Evolutionary conservation across 129 eudicot species (phyloP).

Genomic region (Artemisia annua): DNA sequence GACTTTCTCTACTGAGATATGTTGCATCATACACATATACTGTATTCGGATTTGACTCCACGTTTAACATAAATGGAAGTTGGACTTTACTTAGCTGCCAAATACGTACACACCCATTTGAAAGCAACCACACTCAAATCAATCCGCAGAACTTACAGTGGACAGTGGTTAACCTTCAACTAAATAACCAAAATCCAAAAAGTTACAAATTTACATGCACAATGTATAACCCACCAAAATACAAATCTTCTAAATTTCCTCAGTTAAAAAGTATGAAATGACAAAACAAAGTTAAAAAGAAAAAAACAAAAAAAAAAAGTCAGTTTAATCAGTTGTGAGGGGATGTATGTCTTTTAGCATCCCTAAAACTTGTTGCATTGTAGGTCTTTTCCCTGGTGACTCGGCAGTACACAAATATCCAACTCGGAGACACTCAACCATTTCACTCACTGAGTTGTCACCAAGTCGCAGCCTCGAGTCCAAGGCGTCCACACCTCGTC

Average conservation of each 20-base stretch:
- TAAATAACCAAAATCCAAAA: slow-evolving; percentile 9
- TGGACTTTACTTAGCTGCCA: slow-evolving; percentile 27
- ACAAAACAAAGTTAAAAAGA: neutral
- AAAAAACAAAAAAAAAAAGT: slow-evolving; percentile 20
- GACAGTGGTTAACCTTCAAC: neutral
- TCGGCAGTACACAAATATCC: slow-evolving; percentile 96
- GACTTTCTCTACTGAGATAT: slow-evolving; percentile 5
- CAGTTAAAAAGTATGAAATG: neutral
- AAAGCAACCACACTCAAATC: slow-evolving; percentile 30
- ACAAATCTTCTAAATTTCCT: slow-evolving; percentile 13
- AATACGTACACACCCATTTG: slow-evolving; percentile 25
- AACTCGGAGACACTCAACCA: slow-evolving; percentile 92
- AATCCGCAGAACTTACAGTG: slow-evolving; percentile 22
- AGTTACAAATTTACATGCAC: slow-evolving; percentile 23
- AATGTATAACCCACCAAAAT: slow-evolving; percentile 18
- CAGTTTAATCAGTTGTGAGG: slow-evolving; percentile 37
- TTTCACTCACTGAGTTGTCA: slow-evolving; percentile 59
- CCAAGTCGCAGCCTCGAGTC: slow-evolving; percentile 67
- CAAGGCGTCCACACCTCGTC: slow-evolving; percentile 49
- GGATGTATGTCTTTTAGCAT: slow-evolving; percentile 84
- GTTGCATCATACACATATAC: slow-evolving; percentile 31
- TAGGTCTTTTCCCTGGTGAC: slow-evolving; percentile 69
- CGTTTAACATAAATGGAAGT: slow-evolving; percentile 17
- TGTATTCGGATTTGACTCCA: slow-evolving; percentile 7
- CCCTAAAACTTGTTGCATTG: slow-evolving; percentile 92